These are phyloP conservation scores for Phytophthora hibernalis DNA, from an alignment of 352 stramenopile genomes.

Conservation along the genomic window DNA sequence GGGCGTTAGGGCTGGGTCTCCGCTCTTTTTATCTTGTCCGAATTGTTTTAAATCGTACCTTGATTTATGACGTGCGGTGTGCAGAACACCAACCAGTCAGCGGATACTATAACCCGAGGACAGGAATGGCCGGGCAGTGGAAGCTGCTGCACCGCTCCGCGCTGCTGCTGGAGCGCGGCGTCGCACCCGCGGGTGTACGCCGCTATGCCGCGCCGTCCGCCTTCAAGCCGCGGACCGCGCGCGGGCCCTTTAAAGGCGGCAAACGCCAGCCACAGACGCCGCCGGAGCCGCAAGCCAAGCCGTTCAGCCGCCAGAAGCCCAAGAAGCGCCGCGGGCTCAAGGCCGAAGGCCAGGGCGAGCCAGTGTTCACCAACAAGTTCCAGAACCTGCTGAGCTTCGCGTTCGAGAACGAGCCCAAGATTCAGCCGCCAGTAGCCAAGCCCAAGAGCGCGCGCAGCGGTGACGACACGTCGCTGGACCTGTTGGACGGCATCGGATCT, in stretches of 20 bases:
- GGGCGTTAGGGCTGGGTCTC: neutral
- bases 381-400: conserved; percentile 84
- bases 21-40: no score
- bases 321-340: conserved; percentile 37
- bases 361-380: conserved; percentile 86
- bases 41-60: neutral
- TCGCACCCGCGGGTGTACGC: conserved; percentile 20
- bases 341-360: conserved; percentile 25
- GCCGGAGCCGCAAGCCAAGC: neutral
- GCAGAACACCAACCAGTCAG: conserved; percentile 31
- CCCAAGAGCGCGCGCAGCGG: neutral
- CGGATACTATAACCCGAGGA: conserved; percentile 30
- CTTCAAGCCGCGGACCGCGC: conserved; percentile 57
- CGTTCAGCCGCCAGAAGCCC: neutral
- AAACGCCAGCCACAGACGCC: conserved; percentile 20
- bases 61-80: conserved; percentile 23
- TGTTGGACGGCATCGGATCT: conserved; percentile 39
- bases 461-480: conserved; percentile 18
- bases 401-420: conserved; percentile 66
- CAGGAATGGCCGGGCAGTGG: conserved; percentile 52
- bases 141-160: conserved; percentile 43
- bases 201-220: conserved; percentile 45
- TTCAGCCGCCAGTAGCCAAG: neutral
- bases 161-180: conserved; percentile 22
- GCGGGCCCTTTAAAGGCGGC: conserved; percentile 61